Conservation (phyloP, 2,329 filamentous ascomycete genomes). For the Verticillium nonalfalfae region DNA sequence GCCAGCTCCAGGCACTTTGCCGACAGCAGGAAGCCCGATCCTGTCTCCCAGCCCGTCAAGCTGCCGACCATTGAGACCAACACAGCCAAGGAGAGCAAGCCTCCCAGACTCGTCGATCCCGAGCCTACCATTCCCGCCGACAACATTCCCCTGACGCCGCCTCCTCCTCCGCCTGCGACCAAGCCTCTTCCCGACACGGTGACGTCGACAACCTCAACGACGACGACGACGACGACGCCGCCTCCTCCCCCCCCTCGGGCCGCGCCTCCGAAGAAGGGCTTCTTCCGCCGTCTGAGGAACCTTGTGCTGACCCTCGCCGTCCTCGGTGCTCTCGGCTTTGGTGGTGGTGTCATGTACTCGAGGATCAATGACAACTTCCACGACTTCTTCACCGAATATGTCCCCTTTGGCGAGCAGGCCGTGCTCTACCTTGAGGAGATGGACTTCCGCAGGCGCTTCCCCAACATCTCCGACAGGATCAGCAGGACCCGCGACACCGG, state of each 20-base stretch:
- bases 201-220: conserved; percentile 20
- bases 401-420: conserved; percentile 89
- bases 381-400: conserved; percentile 96
- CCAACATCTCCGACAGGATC: conserved; percentile 34
- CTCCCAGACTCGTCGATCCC: conserved; percentile 31
- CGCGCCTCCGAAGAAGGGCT: conserved; percentile 49
- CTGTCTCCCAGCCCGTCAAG: conserved; percentile 41
- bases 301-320: conserved; percentile 72
- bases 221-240: conserved; percentile 27
- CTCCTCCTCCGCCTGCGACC: conserved; percentile 15
- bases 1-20: conserved; percentile 52
- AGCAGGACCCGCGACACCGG: conserved; percentile 49
- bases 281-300: conserved; percentile 67
- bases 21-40: conserved; percentile 44
- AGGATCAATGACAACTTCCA: conserved; percentile 96
- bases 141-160: conserved; percentile 32
- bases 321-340: conserved; percentile 72
- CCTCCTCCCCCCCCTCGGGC: conserved; percentile 28
- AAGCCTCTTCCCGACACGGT: conserved; percentile 17
- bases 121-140: conserved; percentile 29
- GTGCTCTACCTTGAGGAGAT: conserved; percentile 94
- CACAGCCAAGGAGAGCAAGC: conserved; percentile 37
- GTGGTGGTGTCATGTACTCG: conserved; percentile 86
- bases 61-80: conserved; percentile 48
- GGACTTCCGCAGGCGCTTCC: conserved; percentile 85